Evolutionary conservation across 768 basidiomycete species (phyloP), one percentile per base, ranked within the genome.

Genomic region (Rhodosporidiobolus odoratus): DNA sequence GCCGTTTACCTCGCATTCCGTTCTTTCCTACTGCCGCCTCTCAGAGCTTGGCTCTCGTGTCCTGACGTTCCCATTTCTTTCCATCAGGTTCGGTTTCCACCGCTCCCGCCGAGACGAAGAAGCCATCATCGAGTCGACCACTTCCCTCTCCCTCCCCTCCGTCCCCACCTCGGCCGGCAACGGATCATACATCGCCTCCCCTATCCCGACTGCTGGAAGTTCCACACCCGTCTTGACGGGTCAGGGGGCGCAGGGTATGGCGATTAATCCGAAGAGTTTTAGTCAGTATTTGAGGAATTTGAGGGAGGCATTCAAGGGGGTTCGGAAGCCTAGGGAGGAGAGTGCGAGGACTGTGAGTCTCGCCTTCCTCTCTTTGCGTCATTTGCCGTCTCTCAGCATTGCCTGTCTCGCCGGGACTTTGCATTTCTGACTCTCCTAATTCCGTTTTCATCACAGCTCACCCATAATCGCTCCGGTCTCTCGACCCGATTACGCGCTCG

Each of bases 61-160:
- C 30, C 7, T 48, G 0, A 27, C 34, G 38, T n/a, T n/a, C n/a
- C n/a, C n/a, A n/a, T n/a, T n/a, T n/a, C n/a, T n/a, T n/a, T n/a
- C n/a, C n/a, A n/a, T n/a, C 21, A 56, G 53, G 25, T 58, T 65
- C 35, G 64, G 64, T 45, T 65, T 65, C 64, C 64, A 65, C 54
- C 43, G 23, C 30, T 56, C 57, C 54, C 56, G 34, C 21, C 64
- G 64, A 25, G 64, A 65, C 56, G 64, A 65, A 47, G 64, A 65
- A 27, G 64, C 64, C 12, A 65, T 65, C 64, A 45, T 65, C 64
- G 64, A 57, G 10, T 58, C 64, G 13, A 6, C 41, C 17, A 62
- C 50, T 5, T n/a, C 32, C n/a, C 43, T 35, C 41, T 40, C 53
- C 40, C 1, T 19, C 23, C 23, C 43, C 10, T 13, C 43, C 64